Evolutionary conservation across 2,329 filamentous ascomycete genomes (phyloP), one percentile per base, ranked within the genome.

Genomic region (Clonostachys byssicola): DNA sequence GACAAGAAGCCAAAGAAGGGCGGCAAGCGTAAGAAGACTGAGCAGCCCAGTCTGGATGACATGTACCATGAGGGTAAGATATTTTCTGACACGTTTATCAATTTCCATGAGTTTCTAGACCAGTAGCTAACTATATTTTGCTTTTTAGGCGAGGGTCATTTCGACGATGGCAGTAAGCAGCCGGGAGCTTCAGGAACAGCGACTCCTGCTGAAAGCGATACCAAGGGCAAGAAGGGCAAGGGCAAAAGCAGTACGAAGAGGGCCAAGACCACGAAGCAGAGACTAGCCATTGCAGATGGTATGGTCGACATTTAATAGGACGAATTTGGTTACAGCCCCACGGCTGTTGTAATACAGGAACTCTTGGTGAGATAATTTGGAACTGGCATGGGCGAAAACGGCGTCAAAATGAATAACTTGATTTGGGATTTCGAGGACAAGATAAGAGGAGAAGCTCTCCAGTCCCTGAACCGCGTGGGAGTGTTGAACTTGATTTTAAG

Each of bases 61-160:
- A 91, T 99, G 89, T 99, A 99, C 71, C 94, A 99, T 65, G 94
- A 99, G 78, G 94, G 94, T 96, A 67, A 84, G 89, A 44, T 12
- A 34, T 36, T 17, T 36, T 34, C 30, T 34, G 20, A 2, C 5
- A 30, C 10, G n/a, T 51, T 6, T 16, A 33, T 6, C n/a, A 9
- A 12, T 23, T n/a, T 34, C 16, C 35, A 13, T 20, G 9, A 12
- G 13, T 33, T 17, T 10, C 43, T n/a, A n/a, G 30, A 9, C 4
- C 14, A 43, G 8, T 44, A 45, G 39, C 59, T 68, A 59, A 67
- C 54, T 47, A 12, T 12, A 38, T 38, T 48, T 6, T 30, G 23
- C 23, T 30, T 3, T 30, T 46, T 60, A 97, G 92, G 92, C 59
- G 94, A 99, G 77, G 94, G 94, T 50, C 85, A 96, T 64, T 99